Evolutionary conservation across 495 filamentous ascomycete genomes (phyloP).

Genomic region (Podospora anserina): DNA sequence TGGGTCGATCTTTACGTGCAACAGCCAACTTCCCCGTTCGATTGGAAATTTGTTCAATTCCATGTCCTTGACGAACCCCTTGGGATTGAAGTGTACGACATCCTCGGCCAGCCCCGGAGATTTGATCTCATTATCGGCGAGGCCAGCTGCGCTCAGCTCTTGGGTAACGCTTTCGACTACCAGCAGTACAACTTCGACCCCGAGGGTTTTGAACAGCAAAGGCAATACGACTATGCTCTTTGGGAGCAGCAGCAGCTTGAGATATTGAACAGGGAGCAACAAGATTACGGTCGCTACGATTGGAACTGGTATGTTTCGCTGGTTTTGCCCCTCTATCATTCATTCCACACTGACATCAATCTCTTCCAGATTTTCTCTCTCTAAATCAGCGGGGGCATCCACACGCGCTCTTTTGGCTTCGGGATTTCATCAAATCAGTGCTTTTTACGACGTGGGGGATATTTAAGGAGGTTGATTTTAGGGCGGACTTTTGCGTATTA

Average conservation of each 20-base stretch:
- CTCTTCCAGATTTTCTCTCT: background rate
- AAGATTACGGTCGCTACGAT: too few species aligned
- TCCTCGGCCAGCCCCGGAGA: too few species aligned
- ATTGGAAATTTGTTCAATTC: background rate
- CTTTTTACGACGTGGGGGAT: background rate
- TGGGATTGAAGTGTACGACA: background rate
- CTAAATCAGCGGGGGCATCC: background rate
- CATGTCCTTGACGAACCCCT: background rate
- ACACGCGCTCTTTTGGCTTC: background rate
- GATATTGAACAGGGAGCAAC: too few species aligned
- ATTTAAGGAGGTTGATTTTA: background rate
- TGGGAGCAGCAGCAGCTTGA: too few species aligned
- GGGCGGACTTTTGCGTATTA: background rate
- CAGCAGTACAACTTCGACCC: background rate
- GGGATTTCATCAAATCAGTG: background rate
- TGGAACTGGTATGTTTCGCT: background rate
- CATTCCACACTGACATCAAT: background rate
- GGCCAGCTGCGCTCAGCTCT: background rate
- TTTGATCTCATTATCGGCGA: conserved; percentile 1
- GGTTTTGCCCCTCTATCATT: background rate
- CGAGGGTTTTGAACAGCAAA: background rate
- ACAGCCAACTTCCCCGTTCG: background rate
- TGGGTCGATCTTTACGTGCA: background rate
- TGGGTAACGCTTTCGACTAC: background rate
- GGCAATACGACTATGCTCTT: background rate